Evolutionary conservation across 1,284 basidiomycete species (phyloP).

Genomic region (Sparassis latifolia): DNA sequence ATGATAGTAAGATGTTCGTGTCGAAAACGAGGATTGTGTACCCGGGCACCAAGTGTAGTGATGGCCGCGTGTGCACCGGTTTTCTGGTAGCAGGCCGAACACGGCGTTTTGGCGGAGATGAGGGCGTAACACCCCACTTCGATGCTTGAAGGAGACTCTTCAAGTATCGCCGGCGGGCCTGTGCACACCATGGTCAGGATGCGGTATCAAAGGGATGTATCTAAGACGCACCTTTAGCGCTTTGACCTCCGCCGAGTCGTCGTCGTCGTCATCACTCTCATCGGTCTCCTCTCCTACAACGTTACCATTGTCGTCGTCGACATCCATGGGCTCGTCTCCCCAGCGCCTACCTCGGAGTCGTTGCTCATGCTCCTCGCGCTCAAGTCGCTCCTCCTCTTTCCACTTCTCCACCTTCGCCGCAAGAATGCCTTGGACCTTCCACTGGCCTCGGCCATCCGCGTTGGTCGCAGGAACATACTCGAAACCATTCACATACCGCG

Average conservation of each 20-base stretch:
- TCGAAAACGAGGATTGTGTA: slow-evolving; percentile 91
- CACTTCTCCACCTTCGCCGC: slow-evolving; percentile 65
- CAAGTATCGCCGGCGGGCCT: slow-evolving; percentile 67
- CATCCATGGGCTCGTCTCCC: slow-evolving; percentile 59
- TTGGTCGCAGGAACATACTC: slow-evolving; percentile 32
- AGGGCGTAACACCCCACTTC: slow-evolving; percentile 21
- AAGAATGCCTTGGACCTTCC: slow-evolving; percentile 65
- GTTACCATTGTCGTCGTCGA: slow-evolving; percentile 46
- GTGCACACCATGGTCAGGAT: slow-evolving; percentile 7
- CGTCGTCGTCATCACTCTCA: slow-evolving; percentile 50
- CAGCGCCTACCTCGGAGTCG: slow-evolving; percentile 54
- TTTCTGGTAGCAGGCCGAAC: slow-evolving; percentile 29
- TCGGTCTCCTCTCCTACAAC: slow-evolving; percentile 34
- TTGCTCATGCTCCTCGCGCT: slow-evolving; percentile 63
- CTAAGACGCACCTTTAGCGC: slow-evolving; percentile 59
- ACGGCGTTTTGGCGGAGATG: slow-evolving; percentile 21
- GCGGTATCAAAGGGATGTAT: not conserved
- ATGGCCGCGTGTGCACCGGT: slow-evolving; percentile 27
- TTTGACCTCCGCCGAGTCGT: slow-evolving; percentile 69
- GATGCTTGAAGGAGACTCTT: slow-evolving; percentile 48
- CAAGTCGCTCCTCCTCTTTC: slow-evolving; percentile 59
- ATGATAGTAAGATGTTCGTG: slow-evolving; percentile 89
- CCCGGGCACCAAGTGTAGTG: slow-evolving; percentile 68
- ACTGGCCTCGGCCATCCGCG: slow-evolving; percentile 48
- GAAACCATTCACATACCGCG: slow-evolving; percentile 73